Conservation (phyloP, 1,284 basidiomycete species). For the Filobasidium uniguttulatum region DNA sequence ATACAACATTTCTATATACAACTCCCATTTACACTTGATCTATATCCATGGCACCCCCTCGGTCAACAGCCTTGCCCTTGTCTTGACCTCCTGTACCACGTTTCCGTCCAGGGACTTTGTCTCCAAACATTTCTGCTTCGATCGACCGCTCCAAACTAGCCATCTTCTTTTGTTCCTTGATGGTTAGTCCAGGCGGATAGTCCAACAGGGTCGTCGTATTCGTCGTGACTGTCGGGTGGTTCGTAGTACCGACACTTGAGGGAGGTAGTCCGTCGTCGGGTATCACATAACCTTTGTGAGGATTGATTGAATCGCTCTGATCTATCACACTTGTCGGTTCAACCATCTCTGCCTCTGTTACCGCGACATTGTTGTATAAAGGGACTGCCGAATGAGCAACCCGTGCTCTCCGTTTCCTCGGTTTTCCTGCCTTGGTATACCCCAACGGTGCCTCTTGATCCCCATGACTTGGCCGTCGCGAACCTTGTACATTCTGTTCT, state of each 20-base stretch:
- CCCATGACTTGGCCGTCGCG: neutral
- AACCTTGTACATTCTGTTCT: neutral
- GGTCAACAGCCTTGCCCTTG: too few species aligned
- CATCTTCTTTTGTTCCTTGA: neutral
- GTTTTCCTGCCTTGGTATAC: constrained; percentile 6
- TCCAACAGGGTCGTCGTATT: neutral
- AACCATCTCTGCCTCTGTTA: too few species aligned
- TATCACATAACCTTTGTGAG: neutral
- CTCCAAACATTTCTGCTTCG: neutral
- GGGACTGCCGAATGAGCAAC: neutral
- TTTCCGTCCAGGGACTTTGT: too few species aligned
- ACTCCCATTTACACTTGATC: too few species aligned
- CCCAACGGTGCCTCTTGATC: constrained; percentile 7
- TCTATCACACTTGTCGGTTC: too few species aligned
- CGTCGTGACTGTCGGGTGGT: neutral
- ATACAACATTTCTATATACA: too few species aligned
- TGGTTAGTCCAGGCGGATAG: neutral
- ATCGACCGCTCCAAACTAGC: neutral
- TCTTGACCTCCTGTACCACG: too few species aligned
- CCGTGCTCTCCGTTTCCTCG: constrained; percentile 1
- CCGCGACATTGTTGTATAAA: neutral
- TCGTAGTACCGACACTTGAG: neutral
- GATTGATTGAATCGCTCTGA: neutral
- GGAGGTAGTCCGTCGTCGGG: neutral
- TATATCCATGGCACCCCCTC: too few species aligned